Conservation (phyloP, 1,284 basidiomycete genomes). For the Sutorius eximius region DNA sequence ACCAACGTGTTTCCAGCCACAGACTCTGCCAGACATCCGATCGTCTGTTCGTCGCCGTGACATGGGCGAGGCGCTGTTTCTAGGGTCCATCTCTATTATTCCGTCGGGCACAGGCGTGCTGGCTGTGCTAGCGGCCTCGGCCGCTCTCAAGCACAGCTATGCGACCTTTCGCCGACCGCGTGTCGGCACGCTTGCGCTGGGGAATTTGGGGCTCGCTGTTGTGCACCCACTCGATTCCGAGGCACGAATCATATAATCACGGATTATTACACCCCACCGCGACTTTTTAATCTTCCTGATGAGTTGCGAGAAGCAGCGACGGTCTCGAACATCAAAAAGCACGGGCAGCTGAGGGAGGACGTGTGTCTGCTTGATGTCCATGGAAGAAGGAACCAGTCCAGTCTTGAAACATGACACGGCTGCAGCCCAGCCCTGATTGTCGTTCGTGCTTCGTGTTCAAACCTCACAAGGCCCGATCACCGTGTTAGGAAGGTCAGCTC, state of each 20-base stretch:
- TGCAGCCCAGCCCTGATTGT: conserved; percentile 17
- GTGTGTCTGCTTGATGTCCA: conserved; percentile 2
- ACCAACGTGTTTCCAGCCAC: conserved; percentile 9
- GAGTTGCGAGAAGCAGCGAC: conserved; percentile 3
- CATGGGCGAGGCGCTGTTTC: neutral
- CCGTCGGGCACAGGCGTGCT: conserved; percentile 4
- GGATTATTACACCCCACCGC: conserved; percentile 14
- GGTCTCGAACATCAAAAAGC: conserved; percentile 9
- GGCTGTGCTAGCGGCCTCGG: neutral
- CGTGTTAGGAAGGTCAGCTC: conserved; percentile 20
- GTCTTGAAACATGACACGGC: neutral
- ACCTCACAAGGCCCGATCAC: conserved; percentile 14
- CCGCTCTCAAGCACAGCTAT: conserved; percentile 5
- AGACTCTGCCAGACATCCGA: neutral
- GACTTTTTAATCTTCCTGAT: conserved; percentile 24
- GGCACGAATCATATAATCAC: conserved; percentile 5
- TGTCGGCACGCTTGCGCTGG: conserved; percentile 10
- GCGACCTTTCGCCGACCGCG: conserved; percentile 14
- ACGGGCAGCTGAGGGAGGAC: conserved; percentile 3
- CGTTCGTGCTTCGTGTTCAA: neutral
- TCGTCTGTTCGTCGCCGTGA: conserved; percentile 1
- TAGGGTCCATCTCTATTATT: conserved; percentile 3
- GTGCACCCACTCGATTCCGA: conserved; percentile 18
- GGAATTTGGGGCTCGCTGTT: conserved; percentile 3
- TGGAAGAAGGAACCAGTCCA: neutral